phyloP scores from a whole-genome alignment of 768 basidiomycete species.

The Mycena indigotica region DNA sequence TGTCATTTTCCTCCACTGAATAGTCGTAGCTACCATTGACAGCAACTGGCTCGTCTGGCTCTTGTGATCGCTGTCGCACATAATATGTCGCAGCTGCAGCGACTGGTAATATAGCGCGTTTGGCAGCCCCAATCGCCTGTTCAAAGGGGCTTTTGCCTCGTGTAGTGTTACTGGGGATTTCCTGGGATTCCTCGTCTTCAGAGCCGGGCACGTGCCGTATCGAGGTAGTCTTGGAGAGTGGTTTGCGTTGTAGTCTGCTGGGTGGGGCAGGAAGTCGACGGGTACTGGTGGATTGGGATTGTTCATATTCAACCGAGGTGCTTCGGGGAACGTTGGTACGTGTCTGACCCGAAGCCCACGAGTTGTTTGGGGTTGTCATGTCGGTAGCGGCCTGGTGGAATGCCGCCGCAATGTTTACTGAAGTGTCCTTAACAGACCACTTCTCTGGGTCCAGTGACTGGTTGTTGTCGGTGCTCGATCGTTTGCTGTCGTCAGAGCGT shows the following conservation, averaged over 20 bases:
- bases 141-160: conserved; percentile 75
- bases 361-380: conserved; percentile 58
- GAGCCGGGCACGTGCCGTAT: conserved; percentile 66
- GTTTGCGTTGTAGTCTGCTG: conserved; percentile 46
- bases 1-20: conserved; percentile 71
- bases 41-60: conserved; percentile 46
- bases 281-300: conserved; percentile 51
- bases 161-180: conserved; percentile 30
- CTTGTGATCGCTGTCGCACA: conserved; percentile 62
- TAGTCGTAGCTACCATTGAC: conserved; percentile 73
- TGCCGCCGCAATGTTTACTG: conserved; percentile 84
- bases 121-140: conserved; percentile 57
- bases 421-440: conserved; percentile 80
- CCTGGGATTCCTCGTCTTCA: conserved; percentile 53
- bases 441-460: conserved; percentile 61
- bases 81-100: conserved; percentile 62
- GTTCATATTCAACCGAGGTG: conserved; percentile 78
- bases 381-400: conserved; percentile 70
- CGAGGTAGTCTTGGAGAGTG: conserved; percentile 59
- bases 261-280: conserved; percentile 70
- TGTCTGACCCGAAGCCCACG: conserved; percentile 68
- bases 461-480: conserved; percentile 49
- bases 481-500: conserved; percentile 45
- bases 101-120: conserved; percentile 38
- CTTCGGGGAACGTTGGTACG: conserved; percentile 62